A percentile compares a stretch with the other conserved stretches of the same genome.
Evolutionary conservation across 2,329 filamentous ascomycete genomes (phyloP).

Genomic region (Sphaerostilbella broomeana): DNA sequence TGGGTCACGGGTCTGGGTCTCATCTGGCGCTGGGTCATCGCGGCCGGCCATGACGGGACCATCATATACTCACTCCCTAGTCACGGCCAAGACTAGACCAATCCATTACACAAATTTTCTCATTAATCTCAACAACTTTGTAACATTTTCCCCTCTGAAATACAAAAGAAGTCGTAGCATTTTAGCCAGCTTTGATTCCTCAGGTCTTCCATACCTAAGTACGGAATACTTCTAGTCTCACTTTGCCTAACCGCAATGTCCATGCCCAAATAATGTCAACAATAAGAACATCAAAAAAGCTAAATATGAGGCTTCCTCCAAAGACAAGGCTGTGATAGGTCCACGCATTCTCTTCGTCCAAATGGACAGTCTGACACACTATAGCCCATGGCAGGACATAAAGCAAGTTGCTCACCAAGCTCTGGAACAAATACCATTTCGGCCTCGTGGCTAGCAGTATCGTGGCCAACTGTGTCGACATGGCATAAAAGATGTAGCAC

Average conservation of each 20-base stretch:
- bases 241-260: conserved; percentile 39
- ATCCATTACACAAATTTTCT: no score
- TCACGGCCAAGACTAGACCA: no score
- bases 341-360: conserved; percentile 54
- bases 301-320: conserved; percentile 62
- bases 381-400: conserved; percentile 69
- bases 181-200: no score
- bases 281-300: conserved; percentile 50
- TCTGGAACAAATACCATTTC: conserved; percentile 62
- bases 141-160: no score
- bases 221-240: conserved; percentile 32
- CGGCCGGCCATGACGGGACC: no score
- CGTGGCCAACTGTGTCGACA: conserved; percentile 58
- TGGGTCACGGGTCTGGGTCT: no score
- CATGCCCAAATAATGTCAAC: conserved; percentile 47
- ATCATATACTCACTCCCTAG: no score
- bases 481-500: conserved; percentile 65
- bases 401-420: conserved; percentile 57
- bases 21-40: no score
- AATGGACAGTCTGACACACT: conserved; percentile 42
- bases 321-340: conserved; percentile 61
- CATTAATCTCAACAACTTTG: no score
- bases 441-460: conserved; percentile 59
- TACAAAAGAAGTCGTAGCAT: no score
- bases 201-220: no score